These are phyloP conservation scores for Zygosaccharomyces pseudorouxii DNA, from an alignment of 805 yeast species.

Conservation along the genomic window DNA sequence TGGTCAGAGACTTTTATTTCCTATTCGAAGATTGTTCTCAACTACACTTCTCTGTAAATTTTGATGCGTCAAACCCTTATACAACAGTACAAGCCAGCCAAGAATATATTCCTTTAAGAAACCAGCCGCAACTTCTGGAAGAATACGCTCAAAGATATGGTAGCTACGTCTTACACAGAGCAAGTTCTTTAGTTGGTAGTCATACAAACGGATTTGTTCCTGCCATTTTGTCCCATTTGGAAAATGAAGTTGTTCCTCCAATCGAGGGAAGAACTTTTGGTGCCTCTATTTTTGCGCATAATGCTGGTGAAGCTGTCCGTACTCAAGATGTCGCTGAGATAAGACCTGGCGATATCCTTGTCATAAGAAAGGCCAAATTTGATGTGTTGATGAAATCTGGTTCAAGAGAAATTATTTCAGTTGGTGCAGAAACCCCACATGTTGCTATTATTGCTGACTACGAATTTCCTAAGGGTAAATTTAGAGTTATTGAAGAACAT, in stretches of 20 bases:
- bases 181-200: slow-evolving; percentile 36
- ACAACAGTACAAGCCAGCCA: slow-evolving; percentile 40
- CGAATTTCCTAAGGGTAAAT: slow-evolving; percentile 67
- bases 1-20: slow-evolving; percentile 62
- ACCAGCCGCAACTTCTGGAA: slow-evolving; percentile 46
- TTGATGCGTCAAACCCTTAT: slow-evolving; percentile 50
- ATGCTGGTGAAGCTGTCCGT: slow-evolving; percentile 50
- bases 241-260: slow-evolving; percentile 44
- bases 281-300: slow-evolving; percentile 42
- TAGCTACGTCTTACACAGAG: slow-evolving; percentile 42
- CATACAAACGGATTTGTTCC: slow-evolving; percentile 31
- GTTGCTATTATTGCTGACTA: slow-evolving; percentile 63
- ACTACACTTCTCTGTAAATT: slow-evolving; percentile 53
- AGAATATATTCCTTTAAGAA: slow-evolving; percentile 39
- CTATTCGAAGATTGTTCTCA: slow-evolving; percentile 71
- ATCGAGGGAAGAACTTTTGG: slow-evolving; percentile 72
- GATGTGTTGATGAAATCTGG: slow-evolving; percentile 52
- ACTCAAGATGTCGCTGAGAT: slow-evolving; percentile 52
- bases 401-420: slow-evolving; percentile 47
- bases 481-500: slow-evolving; percentile 58
- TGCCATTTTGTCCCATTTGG: slow-evolving; percentile 36
- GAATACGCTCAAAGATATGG: slow-evolving; percentile 51
- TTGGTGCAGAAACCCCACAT: slow-evolving; percentile 56
- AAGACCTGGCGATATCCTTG: slow-evolving; percentile 78
- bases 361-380: slow-evolving; percentile 71